These are phyloP conservation scores for Alternaria postmessia DNA, from an alignment of 2,329 filamentous ascomycete genomes.

Conservation along the genomic window DNA sequence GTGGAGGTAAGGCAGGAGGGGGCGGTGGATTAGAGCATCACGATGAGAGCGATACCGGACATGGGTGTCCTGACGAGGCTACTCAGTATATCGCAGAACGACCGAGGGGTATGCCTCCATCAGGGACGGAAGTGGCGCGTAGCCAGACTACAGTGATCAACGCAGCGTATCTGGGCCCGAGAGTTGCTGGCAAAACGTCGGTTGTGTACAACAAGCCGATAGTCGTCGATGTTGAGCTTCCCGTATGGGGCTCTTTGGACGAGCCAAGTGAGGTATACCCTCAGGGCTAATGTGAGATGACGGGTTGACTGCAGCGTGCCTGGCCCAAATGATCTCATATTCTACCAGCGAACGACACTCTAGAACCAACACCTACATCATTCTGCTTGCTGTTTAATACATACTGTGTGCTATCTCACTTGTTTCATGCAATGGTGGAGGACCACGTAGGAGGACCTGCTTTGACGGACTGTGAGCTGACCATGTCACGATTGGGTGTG, in stretches of 20 bases:
- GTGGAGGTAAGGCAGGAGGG: conserved; percentile 3
- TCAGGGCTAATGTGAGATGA: conserved; percentile 18
- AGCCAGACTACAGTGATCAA: conserved; percentile 82
- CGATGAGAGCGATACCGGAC: conserved; percentile 29
- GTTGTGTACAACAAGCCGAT: conserved; percentile 80
- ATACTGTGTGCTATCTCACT: conserved; percentile 7
- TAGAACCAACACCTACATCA: conserved; percentile 2
- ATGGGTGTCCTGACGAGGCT: conserved; percentile 30
- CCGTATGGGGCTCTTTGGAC: conserved; percentile 57
- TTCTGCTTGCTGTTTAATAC: conserved; percentile 2
- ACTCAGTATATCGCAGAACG: not conserved
- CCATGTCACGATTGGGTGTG: conserved; percentile 18
- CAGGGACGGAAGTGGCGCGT: conserved; percentile 47
- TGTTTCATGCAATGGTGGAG: conserved; percentile 25
- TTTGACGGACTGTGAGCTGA: conserved; percentile 12
- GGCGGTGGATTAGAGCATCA: conserved; percentile 29
- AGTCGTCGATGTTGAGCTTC: conserved; percentile 81
- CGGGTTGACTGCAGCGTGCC: conserved; percentile 22
- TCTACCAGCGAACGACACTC: conserved; percentile 13
- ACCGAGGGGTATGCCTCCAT: conserved; percentile 10
- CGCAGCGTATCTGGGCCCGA: conserved; percentile 75
- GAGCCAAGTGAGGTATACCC: conserved; percentile 11
- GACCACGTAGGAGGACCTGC: conserved; percentile 33
- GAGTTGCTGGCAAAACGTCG: conserved; percentile 60
- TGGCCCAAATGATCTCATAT: conserved; percentile 34